Evolutionary conservation across 208 protist species (phyloP).

Genomic region (Crithidia expoeki): DNA sequence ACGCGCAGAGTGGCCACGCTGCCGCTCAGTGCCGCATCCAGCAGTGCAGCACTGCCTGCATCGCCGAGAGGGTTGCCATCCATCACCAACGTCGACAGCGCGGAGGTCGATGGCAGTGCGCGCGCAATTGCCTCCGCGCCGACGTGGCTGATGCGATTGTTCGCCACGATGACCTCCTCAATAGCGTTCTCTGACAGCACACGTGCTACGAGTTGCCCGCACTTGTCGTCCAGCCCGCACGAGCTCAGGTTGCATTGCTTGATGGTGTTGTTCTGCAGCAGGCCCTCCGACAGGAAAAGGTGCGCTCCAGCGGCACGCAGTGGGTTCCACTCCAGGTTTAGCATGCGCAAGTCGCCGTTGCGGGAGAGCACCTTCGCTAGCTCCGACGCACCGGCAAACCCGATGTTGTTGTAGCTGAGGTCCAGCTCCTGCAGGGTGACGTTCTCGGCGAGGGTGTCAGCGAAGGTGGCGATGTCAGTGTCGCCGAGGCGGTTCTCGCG

Average conservation of each 20-base stretch:
- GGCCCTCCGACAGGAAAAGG: constrained; percentile 71
- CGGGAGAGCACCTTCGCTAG: constrained; percentile 73
- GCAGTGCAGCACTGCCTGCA: constrained; percentile 65
- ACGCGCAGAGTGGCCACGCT: constrained; percentile 53
- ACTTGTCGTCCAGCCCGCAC: constrained; percentile 80
- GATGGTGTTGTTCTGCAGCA: constrained; percentile 90
- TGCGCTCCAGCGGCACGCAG: constrained; percentile 66
- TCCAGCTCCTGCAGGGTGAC: constrained; percentile 76
- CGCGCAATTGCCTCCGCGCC: constrained; percentile 82
- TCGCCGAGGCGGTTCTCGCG: constrained; percentile 80
- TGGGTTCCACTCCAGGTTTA: constrained; percentile 92
- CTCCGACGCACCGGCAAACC: constrained; percentile 72
- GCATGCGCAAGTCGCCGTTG: constrained; percentile 82
- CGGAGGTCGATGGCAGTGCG: constrained; percentile 70
- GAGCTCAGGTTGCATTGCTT: constrained; percentile 86
- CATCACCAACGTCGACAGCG: constrained; percentile 73
- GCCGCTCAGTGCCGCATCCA: constrained; percentile 52
- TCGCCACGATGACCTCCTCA: constrained; percentile 88
- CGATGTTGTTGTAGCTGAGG: constrained; percentile 89
- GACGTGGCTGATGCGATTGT: constrained; percentile 82
- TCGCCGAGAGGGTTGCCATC: constrained; percentile 86
- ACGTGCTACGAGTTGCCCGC: constrained; percentile 63
- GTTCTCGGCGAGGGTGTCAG: constrained; percentile 80
- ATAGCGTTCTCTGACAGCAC: constrained; percentile 88
- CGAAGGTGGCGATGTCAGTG: constrained; percentile 69